phyloP scores from a whole-genome alignment of 495 filamentous ascomycete genomes.

The Talaromyces ruber region DNA sequence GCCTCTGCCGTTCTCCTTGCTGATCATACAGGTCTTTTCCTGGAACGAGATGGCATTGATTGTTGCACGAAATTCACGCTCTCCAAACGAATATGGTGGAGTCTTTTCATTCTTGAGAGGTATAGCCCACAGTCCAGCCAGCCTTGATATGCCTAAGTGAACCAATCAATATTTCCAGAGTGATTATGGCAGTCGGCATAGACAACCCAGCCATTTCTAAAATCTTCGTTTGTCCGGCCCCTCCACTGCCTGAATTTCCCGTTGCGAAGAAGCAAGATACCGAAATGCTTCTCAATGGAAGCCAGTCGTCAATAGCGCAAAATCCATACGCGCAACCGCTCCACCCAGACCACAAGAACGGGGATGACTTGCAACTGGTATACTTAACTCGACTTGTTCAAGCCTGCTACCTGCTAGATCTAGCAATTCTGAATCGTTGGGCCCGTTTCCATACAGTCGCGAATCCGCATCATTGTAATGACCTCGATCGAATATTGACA shows the following conservation, averaged over 20 bases:
- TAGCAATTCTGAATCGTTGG: background rate
- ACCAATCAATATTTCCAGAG: background rate
- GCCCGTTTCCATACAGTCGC: background rate
- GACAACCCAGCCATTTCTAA: background rate
- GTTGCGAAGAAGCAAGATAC: background rate
- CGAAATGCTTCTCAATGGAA: background rate
- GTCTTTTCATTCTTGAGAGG: slow-evolving; percentile 2
- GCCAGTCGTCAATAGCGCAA: background rate
- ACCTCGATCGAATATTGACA: slow-evolving; percentile 1
- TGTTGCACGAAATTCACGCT: background rate
- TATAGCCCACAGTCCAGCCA: background rate
- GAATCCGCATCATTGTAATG: background rate
- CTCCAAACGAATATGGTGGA: slow-evolving; percentile 1
- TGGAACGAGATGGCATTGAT: background rate
- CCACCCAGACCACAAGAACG: background rate
- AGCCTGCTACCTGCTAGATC: background rate
- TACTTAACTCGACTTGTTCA: slow-evolving; percentile 2
- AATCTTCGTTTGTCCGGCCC: background rate
- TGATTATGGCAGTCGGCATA: background rate
- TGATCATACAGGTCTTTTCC: background rate
- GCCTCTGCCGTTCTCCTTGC: background rate
- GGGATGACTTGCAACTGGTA: background rate
- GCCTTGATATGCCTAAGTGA: background rate
- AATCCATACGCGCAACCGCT: background rate
- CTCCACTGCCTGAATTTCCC: background rate